Evolutionary conservation across 495 filamentous ascomycete genomes (phyloP).

Genomic region (Cairneyella variabilis): DNA sequence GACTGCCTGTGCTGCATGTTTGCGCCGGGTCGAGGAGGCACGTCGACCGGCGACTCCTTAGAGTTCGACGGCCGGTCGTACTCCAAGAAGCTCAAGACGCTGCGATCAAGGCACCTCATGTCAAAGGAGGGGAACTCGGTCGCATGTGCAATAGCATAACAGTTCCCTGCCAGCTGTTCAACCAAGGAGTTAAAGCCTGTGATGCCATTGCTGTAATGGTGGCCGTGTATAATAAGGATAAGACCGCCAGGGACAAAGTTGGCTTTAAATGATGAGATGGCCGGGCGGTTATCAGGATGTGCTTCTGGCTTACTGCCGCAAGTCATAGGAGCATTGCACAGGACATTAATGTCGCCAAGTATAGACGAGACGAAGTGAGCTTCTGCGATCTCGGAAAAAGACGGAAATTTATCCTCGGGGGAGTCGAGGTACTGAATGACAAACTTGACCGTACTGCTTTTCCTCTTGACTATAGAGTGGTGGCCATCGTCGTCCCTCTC

Average conservation of each 20-base stretch:
- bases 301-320: too few relatives aligned
- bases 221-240: neutral
- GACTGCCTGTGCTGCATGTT: too few relatives aligned
- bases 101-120: neutral
- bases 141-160: neutral
- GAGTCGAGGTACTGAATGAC: constrained; percentile 38
- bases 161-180: neutral
- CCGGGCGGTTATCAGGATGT: neutral
- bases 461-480: constrained; percentile 38
- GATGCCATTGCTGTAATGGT: neutral
- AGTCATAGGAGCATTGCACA: constrained; percentile 20
- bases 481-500: constrained; percentile 34
- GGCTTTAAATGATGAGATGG: neutral
- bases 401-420: constrained; percentile 28
- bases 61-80: neutral
- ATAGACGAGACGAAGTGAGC: constrained; percentile 27
- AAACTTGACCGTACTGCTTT: constrained; percentile 37
- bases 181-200: neutral
- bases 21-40: neutral
- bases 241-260: neutral
- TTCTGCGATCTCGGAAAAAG: constrained; percentile 30
- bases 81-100: neutral
- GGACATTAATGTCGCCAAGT: constrained; percentile 30
- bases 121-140: neutral
- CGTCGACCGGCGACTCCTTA: neutral